These are phyloP conservation scores for Hypomontagnella submonticulosa DNA, from an alignment of 495 filamentous ascomycete genomes.

Conservation along the genomic window DNA sequence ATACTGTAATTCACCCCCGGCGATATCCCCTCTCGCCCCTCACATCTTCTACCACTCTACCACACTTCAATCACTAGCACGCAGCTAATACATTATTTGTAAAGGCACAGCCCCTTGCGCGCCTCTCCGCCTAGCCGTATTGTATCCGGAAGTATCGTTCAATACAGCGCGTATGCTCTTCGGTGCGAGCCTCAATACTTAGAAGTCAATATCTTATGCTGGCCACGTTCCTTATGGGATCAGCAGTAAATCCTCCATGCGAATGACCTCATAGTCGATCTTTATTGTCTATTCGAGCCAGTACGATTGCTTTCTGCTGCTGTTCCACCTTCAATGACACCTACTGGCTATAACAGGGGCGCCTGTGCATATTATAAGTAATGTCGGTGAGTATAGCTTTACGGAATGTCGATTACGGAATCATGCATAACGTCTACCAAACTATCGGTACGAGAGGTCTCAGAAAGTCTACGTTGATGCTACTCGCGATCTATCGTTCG, in stretches of 20 bases:
- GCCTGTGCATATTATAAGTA: background rate
- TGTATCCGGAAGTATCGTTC: background rate
- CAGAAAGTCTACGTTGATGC: background rate
- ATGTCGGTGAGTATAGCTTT: slow-evolving; percentile 7
- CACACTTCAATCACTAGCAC: too few species aligned
- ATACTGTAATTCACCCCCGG: too few species aligned
- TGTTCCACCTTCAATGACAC: slow-evolving; percentile 27
- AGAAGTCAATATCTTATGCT: background rate
- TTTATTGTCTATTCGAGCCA: slow-evolving; percentile 7
- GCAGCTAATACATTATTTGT: too few species aligned
- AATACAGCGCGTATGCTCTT: background rate
- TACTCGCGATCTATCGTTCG: background rate
- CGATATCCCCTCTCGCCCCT: too few species aligned
- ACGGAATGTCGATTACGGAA: slow-evolving; percentile 30
- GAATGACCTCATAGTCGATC: slow-evolving; percentile 26
- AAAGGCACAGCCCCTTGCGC: too few species aligned
- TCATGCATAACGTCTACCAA: slow-evolving; percentile 9
- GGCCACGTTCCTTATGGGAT: slow-evolving; percentile 7
- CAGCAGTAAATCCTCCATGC: slow-evolving; percentile 14
- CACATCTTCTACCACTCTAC: too few species aligned
- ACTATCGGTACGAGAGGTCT: background rate
- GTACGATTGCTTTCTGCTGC: slow-evolving; percentile 13
- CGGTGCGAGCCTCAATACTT: slow-evolving; percentile 2
- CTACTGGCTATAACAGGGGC: slow-evolving; percentile 10
- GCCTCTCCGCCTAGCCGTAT: background rate